Evolutionary conservation across 495 filamentous ascomycete species (phyloP).

Genomic region (Tricharina praecox): DNA sequence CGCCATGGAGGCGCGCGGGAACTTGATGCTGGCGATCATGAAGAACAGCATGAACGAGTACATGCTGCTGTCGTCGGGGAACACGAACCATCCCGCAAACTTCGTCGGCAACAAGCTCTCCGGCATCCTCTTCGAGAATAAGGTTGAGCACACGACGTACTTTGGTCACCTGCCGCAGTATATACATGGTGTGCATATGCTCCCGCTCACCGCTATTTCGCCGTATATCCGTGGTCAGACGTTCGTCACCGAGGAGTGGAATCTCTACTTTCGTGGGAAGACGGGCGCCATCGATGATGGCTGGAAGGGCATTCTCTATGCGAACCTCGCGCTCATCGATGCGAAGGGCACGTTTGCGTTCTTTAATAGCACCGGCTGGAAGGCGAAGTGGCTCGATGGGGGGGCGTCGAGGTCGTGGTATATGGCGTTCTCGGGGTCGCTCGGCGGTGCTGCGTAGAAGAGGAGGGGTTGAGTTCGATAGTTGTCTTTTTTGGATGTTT

Average conservation of each 20-base stretch:
- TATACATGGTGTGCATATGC: constrained; percentile 89
- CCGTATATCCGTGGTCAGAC: constrained; percentile 42
- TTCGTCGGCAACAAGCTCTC: constrained; percentile 72
- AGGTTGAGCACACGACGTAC: constrained; percentile 85
- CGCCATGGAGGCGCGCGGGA: constrained; percentile 69
- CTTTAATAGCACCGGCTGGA: constrained; percentile 48
- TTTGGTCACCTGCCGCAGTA: constrained; percentile 70
- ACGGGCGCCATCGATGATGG: constrained; percentile 35
- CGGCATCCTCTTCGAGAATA: constrained; percentile 92
- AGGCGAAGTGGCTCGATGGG: constrained; percentile 58
- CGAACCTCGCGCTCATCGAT: constrained; percentile 63
- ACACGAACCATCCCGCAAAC: constrained; percentile 55
- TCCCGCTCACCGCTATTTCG: constrained; percentile 60
- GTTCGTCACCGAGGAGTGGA: constrained; percentile 76
- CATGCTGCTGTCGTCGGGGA: constrained; percentile 55
- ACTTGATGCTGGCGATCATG: constrained; percentile 69
- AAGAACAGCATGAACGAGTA: constrained; percentile 55
- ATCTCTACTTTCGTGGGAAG: constrained; percentile 45
- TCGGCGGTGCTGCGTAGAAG: no score
- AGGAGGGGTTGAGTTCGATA: no score
- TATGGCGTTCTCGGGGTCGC: constrained; percentile 61
- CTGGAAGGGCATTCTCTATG: constrained; percentile 70
- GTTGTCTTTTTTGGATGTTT: no score
- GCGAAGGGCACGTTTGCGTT: constrained; percentile 51
- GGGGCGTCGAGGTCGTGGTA: constrained; percentile 81